These are phyloP conservation scores for Eucalyptus erythrocorys DNA, from an alignment of 345 rosid genomes.

Conservation along the genomic window DNA sequence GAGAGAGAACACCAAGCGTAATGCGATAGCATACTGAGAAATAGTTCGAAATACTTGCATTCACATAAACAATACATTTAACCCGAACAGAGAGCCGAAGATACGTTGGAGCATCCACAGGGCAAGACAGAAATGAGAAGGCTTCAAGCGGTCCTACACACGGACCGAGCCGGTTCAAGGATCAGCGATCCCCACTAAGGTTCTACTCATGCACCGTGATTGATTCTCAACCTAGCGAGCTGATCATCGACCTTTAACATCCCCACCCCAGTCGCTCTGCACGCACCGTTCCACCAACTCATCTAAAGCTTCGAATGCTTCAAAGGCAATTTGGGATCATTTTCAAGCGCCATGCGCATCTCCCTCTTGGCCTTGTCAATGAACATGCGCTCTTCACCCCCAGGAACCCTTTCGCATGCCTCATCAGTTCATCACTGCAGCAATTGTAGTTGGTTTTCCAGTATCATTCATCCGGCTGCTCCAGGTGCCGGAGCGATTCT, in stretches of 20 bases:
- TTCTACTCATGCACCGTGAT: too few species aligned
- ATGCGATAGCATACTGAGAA: background rate
- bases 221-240: too few species aligned
- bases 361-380: background rate
- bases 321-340: background rate
- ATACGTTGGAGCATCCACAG: background rate
- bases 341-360: background rate
- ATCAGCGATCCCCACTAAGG: background rate
- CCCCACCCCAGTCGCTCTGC: too few species aligned
- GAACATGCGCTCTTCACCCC: background rate
- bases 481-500: background rate
- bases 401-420: background rate
- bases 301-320: background rate
- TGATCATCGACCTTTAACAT: too few species aligned
- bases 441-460: background rate
- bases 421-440: background rate
- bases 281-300: background rate
- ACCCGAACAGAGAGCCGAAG: background rate
- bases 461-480: background rate
- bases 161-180: background rate
- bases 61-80: background rate
- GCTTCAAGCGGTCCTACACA: background rate
- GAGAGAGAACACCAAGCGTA: background rate
- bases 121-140: background rate
- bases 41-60: background rate